Base-by-base conservation (phyloP, 208 protist genomes). In the Crithidia sp. region DNA sequence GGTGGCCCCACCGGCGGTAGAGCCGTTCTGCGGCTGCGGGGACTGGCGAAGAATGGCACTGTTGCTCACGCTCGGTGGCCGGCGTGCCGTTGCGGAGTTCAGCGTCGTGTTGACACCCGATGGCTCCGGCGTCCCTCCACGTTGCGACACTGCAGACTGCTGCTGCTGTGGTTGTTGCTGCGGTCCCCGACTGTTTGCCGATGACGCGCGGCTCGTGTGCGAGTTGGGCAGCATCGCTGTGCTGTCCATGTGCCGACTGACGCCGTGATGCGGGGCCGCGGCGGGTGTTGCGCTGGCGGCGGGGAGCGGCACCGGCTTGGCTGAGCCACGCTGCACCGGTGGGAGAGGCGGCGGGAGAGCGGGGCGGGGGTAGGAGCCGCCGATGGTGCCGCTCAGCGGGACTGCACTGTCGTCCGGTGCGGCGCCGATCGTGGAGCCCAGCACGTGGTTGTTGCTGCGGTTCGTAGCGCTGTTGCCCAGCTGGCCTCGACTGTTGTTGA, bases 311-410 rank as follows among this genome's bases (percentile, higher is more conserved):
- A 28, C 28, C 28, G 28, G 28, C 28, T 28, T 28, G 28, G 71
- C 64, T n/a, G 71, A 69, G 43, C 77, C 67, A 19, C 81, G 81
- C 14, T 76, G 74, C 53, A 80, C 71, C 5, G 73, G 76, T 50
- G 81, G 73, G 39, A 71, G 74, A 2, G 70, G 65, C 9, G 73
- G 74, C 14, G 79, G 72, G 12, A 73, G 70, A 9, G 77, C 45
- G 4, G 77, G 74, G 37, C 77, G 74, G 6, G 55, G 67, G 74
- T 74, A 81, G 60, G 66, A 40, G 19, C 59, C 75, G 13, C 79
- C 60, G 7, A 69, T 68, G 37, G 60, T 56, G 65, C 63, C 69
- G 39, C 67, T 60, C 53, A 62, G 60, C 37, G 79, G 78, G 17
- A 67, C 55, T 36, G 62, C n/a, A 39, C 41, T 74, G 57, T 64